Evolutionary conservation across 441 rosid genomes (phyloP), one percentile per base, ranked within the genome.

Genomic region (Erodium trifolium): DNA sequence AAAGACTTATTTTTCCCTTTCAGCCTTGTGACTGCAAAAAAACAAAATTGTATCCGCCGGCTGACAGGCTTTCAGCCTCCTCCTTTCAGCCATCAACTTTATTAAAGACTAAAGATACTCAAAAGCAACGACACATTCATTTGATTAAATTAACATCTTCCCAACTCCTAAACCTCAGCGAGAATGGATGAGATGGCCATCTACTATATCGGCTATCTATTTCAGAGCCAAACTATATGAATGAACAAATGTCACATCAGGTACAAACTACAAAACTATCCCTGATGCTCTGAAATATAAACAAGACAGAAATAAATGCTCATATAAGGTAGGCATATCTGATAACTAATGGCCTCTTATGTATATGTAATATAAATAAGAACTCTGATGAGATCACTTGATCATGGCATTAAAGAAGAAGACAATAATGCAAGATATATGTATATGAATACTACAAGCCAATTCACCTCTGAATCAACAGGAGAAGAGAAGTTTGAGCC

Each of bases 401-500:
- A 70, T 76, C 73, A 72, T 63, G 66, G 43, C 76, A 49, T 78
- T 78, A 2, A 23, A 23, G 72, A 79, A 79, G 82, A 79, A 75
- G 68, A 74, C 78, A 73, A 72, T 63, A 73, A 72, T 71, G 51
- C 71, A 78, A 78, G 74, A 73, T 73, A 68, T 23, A 23, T 23
- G 27, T 23, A 23, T 23, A 23, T 76, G 78, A 76, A 74, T 75
- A 81, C 63, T 66, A 78, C 68, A 71, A 81, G 12, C 74, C 84
- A 80, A 79, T 87, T 85, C 84, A 23, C 27, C 27, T 23, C 27
- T 23, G 27, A 23, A 23, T n/a, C n/a, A n/a, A n/a, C n/a, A n/a
- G n/a, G 81, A 79, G 77, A 72, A 70, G 78, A 78, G 81, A 78
- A 79, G 79, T 83, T 66, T 76, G 75, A 79, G 79, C 78, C 78